phyloP scores from a whole-genome alignment of 2,329 filamentous ascomycete genomes.

The Sporothrix euskadiensis region DNA sequence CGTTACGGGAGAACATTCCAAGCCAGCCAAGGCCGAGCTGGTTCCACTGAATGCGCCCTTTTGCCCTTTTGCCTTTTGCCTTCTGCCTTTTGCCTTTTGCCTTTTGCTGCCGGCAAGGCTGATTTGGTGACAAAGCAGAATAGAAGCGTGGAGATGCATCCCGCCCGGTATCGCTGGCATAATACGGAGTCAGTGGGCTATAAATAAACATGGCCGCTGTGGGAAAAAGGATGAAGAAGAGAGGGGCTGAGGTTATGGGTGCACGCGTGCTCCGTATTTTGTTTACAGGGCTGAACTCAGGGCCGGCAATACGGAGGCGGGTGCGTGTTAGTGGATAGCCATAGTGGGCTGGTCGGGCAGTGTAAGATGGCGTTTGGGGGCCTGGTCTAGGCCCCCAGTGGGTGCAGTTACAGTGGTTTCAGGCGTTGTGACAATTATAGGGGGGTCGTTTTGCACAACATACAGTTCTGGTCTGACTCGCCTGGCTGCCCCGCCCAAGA shows the following conservation, averaged over 20 bases:
- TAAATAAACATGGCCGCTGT: slow-evolving; percentile 4
- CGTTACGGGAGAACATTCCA: background rate
- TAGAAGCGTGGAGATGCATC: background rate
- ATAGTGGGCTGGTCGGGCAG: background rate
- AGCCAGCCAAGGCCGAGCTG: background rate
- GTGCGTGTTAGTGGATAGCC: background rate
- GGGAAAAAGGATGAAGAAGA: background rate
- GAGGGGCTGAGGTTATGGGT: background rate
- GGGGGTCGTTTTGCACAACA: no score
- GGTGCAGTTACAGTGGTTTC: background rate
- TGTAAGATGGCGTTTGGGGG: background rate
- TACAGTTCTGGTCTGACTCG: background rate
- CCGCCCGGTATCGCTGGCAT: background rate
- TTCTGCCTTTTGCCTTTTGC: background rate
- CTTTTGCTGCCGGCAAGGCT: background rate
- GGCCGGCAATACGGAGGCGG: background rate
- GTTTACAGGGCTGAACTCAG: slow-evolving; percentile 1
- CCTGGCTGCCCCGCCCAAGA: background rate
- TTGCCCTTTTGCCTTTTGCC: background rate
- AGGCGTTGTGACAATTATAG: background rate
- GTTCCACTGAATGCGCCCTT: background rate
- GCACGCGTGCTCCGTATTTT: background rate
- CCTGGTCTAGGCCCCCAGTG: background rate
- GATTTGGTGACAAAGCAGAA: background rate
- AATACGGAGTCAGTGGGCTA: slow-evolving; percentile 13